phyloP scores from a whole-genome alignment of 73 alveolate species.

The Stentor coeruleus region DNA sequence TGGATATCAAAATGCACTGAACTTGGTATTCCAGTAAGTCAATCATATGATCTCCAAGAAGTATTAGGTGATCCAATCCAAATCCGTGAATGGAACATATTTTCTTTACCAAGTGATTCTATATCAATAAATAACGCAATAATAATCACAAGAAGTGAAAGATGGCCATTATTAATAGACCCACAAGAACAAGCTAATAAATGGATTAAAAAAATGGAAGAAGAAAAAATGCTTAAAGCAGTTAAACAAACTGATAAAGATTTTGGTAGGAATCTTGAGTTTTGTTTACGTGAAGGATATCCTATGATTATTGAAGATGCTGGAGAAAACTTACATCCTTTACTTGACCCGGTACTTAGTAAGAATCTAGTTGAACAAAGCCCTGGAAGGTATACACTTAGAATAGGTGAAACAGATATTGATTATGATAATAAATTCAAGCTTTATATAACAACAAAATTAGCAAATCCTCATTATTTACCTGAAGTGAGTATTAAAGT shows the following conservation, averaged over 20 bases:
- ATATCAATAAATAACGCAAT: slow-evolving; percentile 94
- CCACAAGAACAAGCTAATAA: slow-evolving; percentile 94
- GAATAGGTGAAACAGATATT: slow-evolving; percentile 82
- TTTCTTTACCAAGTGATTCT: slow-evolving; percentile 94
- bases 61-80: slow-evolving; percentile 88
- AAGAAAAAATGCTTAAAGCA: slow-evolving; percentile 58
- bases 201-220: slow-evolving; percentile 89
- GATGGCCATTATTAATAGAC: slow-evolving; percentile 93
- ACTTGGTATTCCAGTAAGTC: slow-evolving; percentile 74
- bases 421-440: slow-evolving; percentile 83
- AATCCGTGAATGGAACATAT: slow-evolving; percentile 91
- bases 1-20: slow-evolving; percentile 73
- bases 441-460: slow-evolving; percentile 90
- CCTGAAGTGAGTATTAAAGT: slow-evolving; percentile 97
- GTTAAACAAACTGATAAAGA: slow-evolving; percentile 63
- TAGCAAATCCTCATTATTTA: slow-evolving; percentile 92
- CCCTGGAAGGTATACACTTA: slow-evolving; percentile 74
- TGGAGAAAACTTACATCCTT: slow-evolving; percentile 85
- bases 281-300: slow-evolving; percentile 74
- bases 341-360: slow-evolving; percentile 83
- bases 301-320: slow-evolving; percentile 89
- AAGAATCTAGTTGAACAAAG: slow-evolving; percentile 73
- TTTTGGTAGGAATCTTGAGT: slow-evolving; percentile 63
- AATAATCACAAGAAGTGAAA: slow-evolving; percentile 62
- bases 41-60: slow-evolving; percentile 63